Conservation (phyloP, 371 early-diverging fungal genomes). For the Nematocida sp. region DNA sequence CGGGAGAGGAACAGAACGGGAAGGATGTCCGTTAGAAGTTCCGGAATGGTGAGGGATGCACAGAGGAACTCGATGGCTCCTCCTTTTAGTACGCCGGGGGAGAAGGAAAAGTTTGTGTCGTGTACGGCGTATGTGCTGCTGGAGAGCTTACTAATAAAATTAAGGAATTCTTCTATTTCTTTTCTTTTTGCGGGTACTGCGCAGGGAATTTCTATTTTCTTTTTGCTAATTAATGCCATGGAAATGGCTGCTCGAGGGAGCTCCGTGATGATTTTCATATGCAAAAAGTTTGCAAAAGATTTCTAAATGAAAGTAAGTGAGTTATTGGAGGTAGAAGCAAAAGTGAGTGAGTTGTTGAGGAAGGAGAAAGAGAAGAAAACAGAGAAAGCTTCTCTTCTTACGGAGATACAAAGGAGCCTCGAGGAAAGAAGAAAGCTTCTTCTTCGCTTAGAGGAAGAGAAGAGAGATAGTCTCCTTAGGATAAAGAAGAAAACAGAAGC, state of each 20-base stretch:
- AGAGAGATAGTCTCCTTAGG: constrained; percentile 29
- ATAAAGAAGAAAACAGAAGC: constrained; percentile 44
- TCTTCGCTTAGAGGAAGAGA: constrained; percentile 29
- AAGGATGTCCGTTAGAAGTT: neutral
- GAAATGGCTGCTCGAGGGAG: too few relatives aligned
- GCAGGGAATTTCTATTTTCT: neutral
- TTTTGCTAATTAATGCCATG: neutral
- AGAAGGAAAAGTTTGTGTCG: neutral
- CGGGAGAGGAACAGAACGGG: neutral
- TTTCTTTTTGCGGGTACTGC: too few relatives aligned
- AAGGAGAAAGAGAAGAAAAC: constrained; percentile 16
- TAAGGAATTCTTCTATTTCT: constrained; percentile 1
- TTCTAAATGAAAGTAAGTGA: constrained; percentile 49
- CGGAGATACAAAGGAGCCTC: constrained; percentile 28
- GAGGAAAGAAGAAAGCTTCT: constrained; percentile 27
- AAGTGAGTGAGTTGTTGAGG: neutral
- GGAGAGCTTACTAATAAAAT: neutral
- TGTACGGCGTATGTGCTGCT: neutral
- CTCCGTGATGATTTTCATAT: constrained; percentile 32
- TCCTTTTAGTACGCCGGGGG: neutral
- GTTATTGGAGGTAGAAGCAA: constrained; percentile 37
- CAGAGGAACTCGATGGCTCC: neutral
- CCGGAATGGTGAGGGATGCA: neutral
- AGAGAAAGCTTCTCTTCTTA: neutral
- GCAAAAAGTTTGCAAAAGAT: constrained; percentile 50